Percentiles rank a stretch among this genome's conserved stretches.
These are phyloP conservation scores for Sugiyamaella marilandica DNA, from an alignment of 805 yeast species.

Conservation along the genomic window DNA sequence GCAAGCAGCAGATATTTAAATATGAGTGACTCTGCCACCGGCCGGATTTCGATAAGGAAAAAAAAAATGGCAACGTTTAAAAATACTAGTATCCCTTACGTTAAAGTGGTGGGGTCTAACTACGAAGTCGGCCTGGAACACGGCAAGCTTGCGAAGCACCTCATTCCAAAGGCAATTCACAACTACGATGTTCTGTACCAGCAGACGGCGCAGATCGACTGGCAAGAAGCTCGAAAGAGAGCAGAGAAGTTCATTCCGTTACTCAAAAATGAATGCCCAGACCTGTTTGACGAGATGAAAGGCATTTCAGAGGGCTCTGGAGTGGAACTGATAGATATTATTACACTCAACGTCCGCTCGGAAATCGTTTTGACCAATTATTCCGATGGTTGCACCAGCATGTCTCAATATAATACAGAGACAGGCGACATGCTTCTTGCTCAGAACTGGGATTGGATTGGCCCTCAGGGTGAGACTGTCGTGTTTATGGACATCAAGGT, in stretches of 20 bases:
- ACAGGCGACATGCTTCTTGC: slow-evolving; percentile 28
- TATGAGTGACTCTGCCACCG: background rate
- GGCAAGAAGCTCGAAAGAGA: slow-evolving; percentile 30
- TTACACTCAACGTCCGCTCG: slow-evolving; percentile 37
- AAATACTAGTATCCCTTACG: background rate
- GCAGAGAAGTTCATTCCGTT: slow-evolving; percentile 30
- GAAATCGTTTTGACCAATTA: slow-evolving; percentile 32
- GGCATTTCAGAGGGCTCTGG: slow-evolving; percentile 40
- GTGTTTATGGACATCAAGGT: slow-evolving; percentile 28
- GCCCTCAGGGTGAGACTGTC: slow-evolving; percentile 25
- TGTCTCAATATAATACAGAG: slow-evolving; percentile 25
- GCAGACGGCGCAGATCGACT: slow-evolving; percentile 24
- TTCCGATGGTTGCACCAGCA: slow-evolving; percentile 38
- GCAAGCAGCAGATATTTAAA: background rate
- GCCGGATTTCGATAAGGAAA: background rate
- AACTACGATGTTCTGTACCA: slow-evolving; percentile 30
- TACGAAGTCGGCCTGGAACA: slow-evolving; percentile 34
- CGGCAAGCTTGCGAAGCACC: slow-evolving; percentile 31
- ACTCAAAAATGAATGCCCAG: slow-evolving; percentile 29
- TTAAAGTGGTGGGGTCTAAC: background rate
- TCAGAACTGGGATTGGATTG: slow-evolving; percentile 44
- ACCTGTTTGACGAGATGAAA: slow-evolving; percentile 34
- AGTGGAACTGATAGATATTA: slow-evolving; percentile 32
- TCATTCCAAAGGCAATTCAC: slow-evolving; percentile 29
- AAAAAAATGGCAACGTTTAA: background rate